phyloP scores from a whole-genome alignment of 768 basidiomycete species.

The Inosperma sp. region DNA sequence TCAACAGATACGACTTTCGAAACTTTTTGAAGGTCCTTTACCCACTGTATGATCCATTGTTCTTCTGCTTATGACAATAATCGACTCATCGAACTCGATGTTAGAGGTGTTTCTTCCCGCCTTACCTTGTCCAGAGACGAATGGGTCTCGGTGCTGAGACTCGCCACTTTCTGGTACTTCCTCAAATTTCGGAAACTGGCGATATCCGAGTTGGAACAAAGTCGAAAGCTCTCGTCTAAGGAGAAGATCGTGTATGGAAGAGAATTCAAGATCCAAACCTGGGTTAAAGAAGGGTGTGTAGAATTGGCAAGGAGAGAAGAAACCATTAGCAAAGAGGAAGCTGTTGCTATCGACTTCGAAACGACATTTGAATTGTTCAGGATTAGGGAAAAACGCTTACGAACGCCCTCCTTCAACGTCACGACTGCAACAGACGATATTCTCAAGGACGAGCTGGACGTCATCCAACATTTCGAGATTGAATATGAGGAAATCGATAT shows the following conservation, averaged over 20 bases:
- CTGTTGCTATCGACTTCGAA: slow-evolving; percentile 21
- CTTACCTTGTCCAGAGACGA: slow-evolving; percentile 17
- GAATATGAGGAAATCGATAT: background rate
- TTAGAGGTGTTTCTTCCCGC: background rate
- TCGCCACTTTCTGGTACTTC: slow-evolving; percentile 38
- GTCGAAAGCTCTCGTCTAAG: slow-evolving; percentile 15
- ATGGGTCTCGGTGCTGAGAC: slow-evolving; percentile 38
- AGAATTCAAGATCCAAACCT: slow-evolving; percentile 29
- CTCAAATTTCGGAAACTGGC: slow-evolving; percentile 26
- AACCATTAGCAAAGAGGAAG: slow-evolving; percentile 25
- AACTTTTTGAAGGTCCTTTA: slow-evolving; percentile 14
- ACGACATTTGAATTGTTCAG: slow-evolving; percentile 19
- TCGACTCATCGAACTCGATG: no score
- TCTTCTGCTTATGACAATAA: background rate
- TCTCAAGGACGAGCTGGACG: slow-evolving; percentile 6
- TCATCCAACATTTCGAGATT: slow-evolving; percentile 9
- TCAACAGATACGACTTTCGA: slow-evolving; percentile 7
- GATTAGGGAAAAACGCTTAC: slow-evolving; percentile 13
- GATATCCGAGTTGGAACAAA: slow-evolving; percentile 22
- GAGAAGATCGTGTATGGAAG: slow-evolving; percentile 32
- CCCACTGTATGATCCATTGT: slow-evolving; percentile 12
- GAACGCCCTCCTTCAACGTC: background rate
- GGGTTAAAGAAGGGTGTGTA: slow-evolving; percentile 30
- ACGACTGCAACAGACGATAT: background rate
- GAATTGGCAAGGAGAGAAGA: slow-evolving; percentile 21